phyloP scores from a whole-genome alignment of 108 stramenopile genomes.

The Nitzschia sp. region DNA sequence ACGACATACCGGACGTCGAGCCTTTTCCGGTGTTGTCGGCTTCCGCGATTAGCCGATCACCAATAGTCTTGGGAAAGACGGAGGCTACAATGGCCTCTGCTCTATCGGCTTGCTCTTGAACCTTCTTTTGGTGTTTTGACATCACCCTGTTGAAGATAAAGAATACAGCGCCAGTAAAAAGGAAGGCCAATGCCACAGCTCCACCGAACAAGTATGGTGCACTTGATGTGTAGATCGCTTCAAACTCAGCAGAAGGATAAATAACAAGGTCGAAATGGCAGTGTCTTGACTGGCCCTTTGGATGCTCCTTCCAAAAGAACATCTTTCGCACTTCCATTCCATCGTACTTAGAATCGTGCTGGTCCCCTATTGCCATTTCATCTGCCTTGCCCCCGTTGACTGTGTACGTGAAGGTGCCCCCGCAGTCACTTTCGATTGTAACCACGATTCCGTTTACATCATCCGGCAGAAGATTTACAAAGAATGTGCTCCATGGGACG shows the following conservation, averaged over 20 bases:
- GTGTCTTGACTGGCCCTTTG: slow-evolving; percentile 15
- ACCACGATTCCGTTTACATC: slow-evolving; percentile 28
- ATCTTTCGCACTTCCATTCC: neutral
- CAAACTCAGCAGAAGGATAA: slow-evolving; percentile 56
- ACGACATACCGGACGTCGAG: neutral
- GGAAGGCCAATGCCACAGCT: slow-evolving; percentile 39
- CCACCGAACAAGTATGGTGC: slow-evolving; percentile 32
- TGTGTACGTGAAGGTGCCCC: slow-evolving; percentile 18
- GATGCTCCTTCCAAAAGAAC: slow-evolving; percentile 26
- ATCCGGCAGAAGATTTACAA: slow-evolving; percentile 24
- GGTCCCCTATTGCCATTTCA: neutral
- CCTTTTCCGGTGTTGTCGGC: neutral
- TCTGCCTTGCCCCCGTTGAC: slow-evolving; percentile 9
- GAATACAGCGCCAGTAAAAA: slow-evolving; percentile 43
- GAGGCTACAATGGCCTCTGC: slow-evolving; percentile 18
- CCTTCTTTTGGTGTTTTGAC: slow-evolving; percentile 1
- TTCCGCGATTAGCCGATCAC: slow-evolving; percentile 3
- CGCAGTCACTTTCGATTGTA: slow-evolving; percentile 25
- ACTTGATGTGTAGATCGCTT: slow-evolving; percentile 34
- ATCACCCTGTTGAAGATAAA: slow-evolving; percentile 37
- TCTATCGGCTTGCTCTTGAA: neutral
- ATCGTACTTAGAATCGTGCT: neutral
- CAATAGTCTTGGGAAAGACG: slow-evolving; percentile 14
- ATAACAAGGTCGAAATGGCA: slow-evolving; percentile 37
- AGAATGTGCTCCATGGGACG: slow-evolving; percentile 24